Conservation (phyloP, 495 filamentous ascomycete genomes). For the Xylaria nigripes region DNA sequence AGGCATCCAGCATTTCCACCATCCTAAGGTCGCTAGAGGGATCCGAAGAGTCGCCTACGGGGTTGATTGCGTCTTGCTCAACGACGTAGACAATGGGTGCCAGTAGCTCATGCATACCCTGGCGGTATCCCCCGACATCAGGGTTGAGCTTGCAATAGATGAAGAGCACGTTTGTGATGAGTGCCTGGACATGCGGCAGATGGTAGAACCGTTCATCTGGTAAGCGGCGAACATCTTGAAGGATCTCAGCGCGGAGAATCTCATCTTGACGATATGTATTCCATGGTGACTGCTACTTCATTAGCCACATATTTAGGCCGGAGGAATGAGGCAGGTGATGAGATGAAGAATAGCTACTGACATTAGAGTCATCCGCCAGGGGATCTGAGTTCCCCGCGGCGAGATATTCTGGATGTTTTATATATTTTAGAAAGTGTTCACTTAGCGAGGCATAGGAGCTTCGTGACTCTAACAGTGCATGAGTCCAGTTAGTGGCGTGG, state of each 20-base stretch:
- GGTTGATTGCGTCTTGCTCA: conserved; percentile 65
- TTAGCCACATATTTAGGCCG: conserved; percentile 1
- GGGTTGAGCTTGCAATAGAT: conserved; percentile 91
- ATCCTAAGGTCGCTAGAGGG: conserved; percentile 40
- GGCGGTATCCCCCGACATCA: conserved; percentile 74
- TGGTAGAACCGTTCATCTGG: conserved; percentile 91
- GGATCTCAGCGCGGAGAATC: conserved; percentile 73
- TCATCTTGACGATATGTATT: conserved; percentile 76
- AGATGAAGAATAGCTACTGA: conserved; percentile 34
- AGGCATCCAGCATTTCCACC: conserved; percentile 56
- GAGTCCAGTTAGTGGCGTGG: conserved; percentile 59
- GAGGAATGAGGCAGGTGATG: neutral
- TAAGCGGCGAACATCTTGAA: conserved; percentile 91
- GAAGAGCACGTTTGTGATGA: conserved; percentile 83
- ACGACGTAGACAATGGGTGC: conserved; percentile 88
- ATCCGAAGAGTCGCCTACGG: conserved; percentile 16
- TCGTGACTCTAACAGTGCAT: conserved; percentile 57
- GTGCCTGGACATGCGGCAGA: conserved; percentile 64
- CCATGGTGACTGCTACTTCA: conserved; percentile 70
- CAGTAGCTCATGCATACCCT: conserved; percentile 95
- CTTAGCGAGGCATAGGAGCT: conserved; percentile 63
- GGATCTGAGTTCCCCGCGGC: conserved; percentile 66
- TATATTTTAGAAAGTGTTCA: conserved; percentile 66
- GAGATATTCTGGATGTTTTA: conserved; percentile 73
- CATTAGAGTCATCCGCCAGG: conserved; percentile 74